Conservation (phyloP, 108 stramenopile genomes). For the Cylindrotheca closterium region DNA sequence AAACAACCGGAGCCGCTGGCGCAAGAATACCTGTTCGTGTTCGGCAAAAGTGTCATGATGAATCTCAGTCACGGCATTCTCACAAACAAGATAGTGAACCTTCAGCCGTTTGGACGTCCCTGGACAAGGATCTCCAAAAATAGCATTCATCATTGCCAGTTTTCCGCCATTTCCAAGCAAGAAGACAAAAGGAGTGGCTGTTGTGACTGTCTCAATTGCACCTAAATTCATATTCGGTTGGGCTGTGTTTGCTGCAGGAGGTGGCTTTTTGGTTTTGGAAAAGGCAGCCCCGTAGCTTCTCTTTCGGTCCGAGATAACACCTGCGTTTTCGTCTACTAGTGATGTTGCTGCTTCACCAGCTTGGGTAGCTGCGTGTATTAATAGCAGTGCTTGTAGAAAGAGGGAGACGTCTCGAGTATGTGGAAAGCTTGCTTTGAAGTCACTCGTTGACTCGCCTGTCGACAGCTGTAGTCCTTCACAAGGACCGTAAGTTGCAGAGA, state of each 20-base stretch:
- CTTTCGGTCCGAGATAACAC: neutral
- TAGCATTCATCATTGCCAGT: slow-evolving; percentile 45
- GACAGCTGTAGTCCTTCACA: slow-evolving; percentile 36
- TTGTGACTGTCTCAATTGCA: neutral
- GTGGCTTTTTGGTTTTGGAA: neutral
- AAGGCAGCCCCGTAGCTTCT: neutral
- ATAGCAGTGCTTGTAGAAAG: slow-evolving; percentile 38
- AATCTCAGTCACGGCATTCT: slow-evolving; percentile 10
- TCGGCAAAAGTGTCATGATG: slow-evolving; percentile 56
- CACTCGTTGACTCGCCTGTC: slow-evolving; percentile 29
- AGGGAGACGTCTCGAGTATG: slow-evolving; percentile 52
- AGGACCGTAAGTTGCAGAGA: slow-evolving; percentile 57
- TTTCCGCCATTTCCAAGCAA: neutral
- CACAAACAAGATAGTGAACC: slow-evolving; percentile 37
- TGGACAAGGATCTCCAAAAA: slow-evolving; percentile 78
- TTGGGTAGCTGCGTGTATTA: too few species aligned
- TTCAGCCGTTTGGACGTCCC: slow-evolving; percentile 56
- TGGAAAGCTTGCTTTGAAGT: slow-evolving; percentile 21
- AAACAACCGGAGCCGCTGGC: slow-evolving; percentile 23
- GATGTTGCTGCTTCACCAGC: too few species aligned
- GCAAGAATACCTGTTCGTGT: slow-evolving; percentile 52
- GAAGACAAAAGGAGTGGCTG: slow-evolving; percentile 1
- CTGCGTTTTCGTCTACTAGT: too few species aligned
- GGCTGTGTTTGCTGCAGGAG: slow-evolving; percentile 6
- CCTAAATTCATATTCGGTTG: slow-evolving; percentile 1